phyloP scores from a whole-genome alignment of 2,329 filamentous ascomycete genomes.

The Bipolaris cookei region DNA sequence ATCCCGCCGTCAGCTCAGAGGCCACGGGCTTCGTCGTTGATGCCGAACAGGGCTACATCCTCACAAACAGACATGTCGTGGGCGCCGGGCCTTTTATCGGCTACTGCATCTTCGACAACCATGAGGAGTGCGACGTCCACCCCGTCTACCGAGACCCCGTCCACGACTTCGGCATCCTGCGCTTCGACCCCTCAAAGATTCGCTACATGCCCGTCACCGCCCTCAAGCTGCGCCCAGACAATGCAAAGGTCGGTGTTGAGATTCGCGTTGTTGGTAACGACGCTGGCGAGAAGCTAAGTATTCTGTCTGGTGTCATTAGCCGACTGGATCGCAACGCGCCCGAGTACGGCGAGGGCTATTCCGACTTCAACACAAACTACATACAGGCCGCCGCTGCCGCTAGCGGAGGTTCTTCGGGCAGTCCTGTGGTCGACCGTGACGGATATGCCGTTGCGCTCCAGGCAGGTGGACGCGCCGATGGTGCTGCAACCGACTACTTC shows the following conservation, averaged over 20 bases:
- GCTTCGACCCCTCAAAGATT: slow-evolving; percentile 94
- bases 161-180: slow-evolving; percentile 96
- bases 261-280: slow-evolving; percentile 98
- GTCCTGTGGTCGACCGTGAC: slow-evolving; percentile 95
- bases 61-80: slow-evolving; percentile 77
- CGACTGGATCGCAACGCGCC: slow-evolving; percentile 94
- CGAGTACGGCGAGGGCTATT: slow-evolving; percentile 93
- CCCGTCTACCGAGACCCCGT: slow-evolving; percentile 98
- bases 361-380: slow-evolving; percentile 96
- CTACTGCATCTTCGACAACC: slow-evolving; percentile 98
- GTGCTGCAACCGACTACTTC: slow-evolving; percentile 97
- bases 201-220: slow-evolving; percentile 94
- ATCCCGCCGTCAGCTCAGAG: slow-evolving; percentile 89
- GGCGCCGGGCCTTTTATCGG: slow-evolving; percentile 97
- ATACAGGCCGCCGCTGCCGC: slow-evolving; percentile 97
- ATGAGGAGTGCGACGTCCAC: slow-evolving; percentile 93
- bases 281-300: slow-evolving; percentile 97
- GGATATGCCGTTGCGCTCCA: slow-evolving; percentile 91
- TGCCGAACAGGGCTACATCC: slow-evolving; percentile 78
- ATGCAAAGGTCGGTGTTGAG: slow-evolving; percentile 87
- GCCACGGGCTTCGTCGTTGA: slow-evolving; percentile 98
- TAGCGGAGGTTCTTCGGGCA: slow-evolving; percentile 96
- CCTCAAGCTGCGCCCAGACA: slow-evolving; percentile 80
- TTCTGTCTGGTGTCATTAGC: slow-evolving; percentile 95
- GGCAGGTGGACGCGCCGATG: slow-evolving; percentile 90